Evolutionary conservation across 805 yeast species (phyloP).

Genomic region (Sugiyamaella mastotermitis): DNA sequence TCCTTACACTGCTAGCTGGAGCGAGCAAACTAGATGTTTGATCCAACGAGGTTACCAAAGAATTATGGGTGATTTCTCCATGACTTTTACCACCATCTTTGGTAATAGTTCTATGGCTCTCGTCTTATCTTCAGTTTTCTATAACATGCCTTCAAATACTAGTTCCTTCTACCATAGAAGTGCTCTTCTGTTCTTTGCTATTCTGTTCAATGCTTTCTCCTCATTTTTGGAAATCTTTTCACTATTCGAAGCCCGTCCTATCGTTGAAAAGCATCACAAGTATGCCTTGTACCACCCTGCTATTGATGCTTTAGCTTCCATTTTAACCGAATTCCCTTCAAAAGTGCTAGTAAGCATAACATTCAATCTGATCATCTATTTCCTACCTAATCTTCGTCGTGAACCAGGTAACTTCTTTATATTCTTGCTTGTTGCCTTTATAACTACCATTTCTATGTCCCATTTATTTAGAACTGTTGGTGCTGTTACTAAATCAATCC

Average conservation of each 20-base stretch:
- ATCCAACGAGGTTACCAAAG: constrained; percentile 47
- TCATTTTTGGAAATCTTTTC: constrained; percentile 40
- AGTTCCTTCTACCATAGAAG: constrained; percentile 51
- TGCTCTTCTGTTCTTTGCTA: constrained; percentile 56
- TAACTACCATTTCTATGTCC: constrained; percentile 49
- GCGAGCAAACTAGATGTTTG: constrained; percentile 44
- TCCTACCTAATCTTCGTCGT: constrained; percentile 48
- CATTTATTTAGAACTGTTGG: constrained; percentile 43
- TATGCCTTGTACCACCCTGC: constrained; percentile 56
- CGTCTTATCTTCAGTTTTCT: constrained; percentile 52
- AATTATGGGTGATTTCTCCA: constrained; percentile 45
- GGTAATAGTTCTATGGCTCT: constrained; percentile 49
- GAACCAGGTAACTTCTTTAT: constrained; percentile 49
- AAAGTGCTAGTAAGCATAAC: constrained; percentile 39
- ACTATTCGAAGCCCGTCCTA: constrained; percentile 43
- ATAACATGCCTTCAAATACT: constrained; percentile 42
- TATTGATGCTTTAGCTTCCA: constrained; percentile 59
- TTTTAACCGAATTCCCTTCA: constrained; percentile 53
- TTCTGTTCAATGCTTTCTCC: constrained; percentile 40
- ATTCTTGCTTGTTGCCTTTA: constrained; percentile 39
- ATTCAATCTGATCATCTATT: constrained; percentile 47
- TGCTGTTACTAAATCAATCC: constrained; percentile 31
- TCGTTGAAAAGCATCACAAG: constrained; percentile 53
- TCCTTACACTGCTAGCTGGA: constrained; percentile 36
- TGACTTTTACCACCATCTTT: constrained; percentile 36